phyloP scores from a whole-genome alignment of 306 rosid genomes.

The Hylodesmum podocarpum region DNA sequence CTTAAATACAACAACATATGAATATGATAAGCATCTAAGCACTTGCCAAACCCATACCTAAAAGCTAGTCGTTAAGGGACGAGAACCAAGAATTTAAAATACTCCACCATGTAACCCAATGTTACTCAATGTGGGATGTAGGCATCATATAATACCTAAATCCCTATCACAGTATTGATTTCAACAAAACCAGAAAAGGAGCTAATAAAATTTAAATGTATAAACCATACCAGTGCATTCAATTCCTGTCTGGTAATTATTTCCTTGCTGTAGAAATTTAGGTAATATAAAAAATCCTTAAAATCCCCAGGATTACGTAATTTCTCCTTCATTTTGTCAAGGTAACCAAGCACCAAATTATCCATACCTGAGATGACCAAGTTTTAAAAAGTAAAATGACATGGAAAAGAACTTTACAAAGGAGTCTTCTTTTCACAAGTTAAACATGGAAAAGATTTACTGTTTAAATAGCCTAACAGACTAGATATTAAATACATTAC shows the following conservation, averaged over 20 bases:
- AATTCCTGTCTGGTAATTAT: constrained; percentile 79
- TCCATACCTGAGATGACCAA: constrained; percentile 56
- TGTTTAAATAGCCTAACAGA: too few relatives aligned
- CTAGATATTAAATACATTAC: constrained; percentile 9
- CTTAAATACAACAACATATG: background rate
- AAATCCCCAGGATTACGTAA: constrained; percentile 68
- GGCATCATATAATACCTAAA: too few relatives aligned
- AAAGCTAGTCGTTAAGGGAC: too few relatives aligned
- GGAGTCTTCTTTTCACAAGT: too few relatives aligned
- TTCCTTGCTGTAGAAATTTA: constrained; percentile 88
- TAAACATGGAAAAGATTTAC: too few relatives aligned
- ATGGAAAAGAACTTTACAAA: background rate
- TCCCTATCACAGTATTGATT: background rate
- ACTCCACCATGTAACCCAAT: too few relatives aligned
- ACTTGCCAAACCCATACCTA: too few relatives aligned
- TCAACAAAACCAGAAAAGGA: background rate
- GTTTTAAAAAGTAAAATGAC: constrained; percentile 13
- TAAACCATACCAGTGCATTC: constrained; percentile 72
- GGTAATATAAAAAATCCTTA: constrained; percentile 91
- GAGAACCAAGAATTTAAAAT: too few relatives aligned
- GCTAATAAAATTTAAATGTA: background rate
- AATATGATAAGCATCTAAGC: too few relatives aligned
- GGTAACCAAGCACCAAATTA: constrained; percentile 69
- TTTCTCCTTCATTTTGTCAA: constrained; percentile 86
- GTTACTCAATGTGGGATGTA: too few relatives aligned